A percentile compares a stretch with the other conserved stretches of the same genome.
Evolutionary conservation across 2,329 filamentous ascomycete genomes (phyloP).

Genomic region (Fusarium protoensiforme): DNA sequence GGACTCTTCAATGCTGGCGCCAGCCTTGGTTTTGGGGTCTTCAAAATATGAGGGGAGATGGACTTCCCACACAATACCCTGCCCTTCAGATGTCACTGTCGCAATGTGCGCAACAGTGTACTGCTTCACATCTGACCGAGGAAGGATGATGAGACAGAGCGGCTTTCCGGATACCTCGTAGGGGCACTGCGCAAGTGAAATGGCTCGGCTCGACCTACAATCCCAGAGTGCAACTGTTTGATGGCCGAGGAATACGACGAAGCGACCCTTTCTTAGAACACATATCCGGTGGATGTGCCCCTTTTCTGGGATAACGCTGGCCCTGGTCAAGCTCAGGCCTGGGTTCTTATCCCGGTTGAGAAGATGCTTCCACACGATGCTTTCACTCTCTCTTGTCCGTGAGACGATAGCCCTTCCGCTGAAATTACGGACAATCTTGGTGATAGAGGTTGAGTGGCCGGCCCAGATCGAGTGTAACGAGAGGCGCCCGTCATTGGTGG

Average conservation of each 20-base stretch:
- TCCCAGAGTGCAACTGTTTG: conserved; percentile 83
- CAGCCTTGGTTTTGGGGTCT: conserved; percentile 35
- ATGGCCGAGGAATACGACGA: conserved; percentile 83
- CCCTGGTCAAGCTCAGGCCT: conserved; percentile 65
- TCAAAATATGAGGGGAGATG: conserved; percentile 63
- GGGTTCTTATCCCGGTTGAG: conserved; percentile 53
- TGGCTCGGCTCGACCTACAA: conserved; percentile 69
- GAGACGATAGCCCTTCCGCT: conserved; percentile 85
- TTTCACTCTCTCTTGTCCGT: conserved; percentile 80
- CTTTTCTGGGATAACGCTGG: conserved; percentile 74
- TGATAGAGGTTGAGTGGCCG: conserved; percentile 82
- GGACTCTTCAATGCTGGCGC: conserved; percentile 67
- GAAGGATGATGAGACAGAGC: conserved; percentile 82
- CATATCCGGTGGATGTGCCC: conserved; percentile 85
- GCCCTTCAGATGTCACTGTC: conserved; percentile 82
- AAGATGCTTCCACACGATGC: conserved; percentile 83
- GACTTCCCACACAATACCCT: conserved; percentile 85
- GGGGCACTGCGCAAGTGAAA: conserved; percentile 59
- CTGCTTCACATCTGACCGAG: conserved; percentile 66
- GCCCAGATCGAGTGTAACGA: conserved; percentile 77
- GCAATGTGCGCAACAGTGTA: conserved; percentile 76
- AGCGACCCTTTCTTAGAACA: conserved; percentile 79
- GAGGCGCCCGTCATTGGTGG: conserved; percentile 69
- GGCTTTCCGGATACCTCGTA: conserved; percentile 76
- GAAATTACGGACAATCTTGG: conserved; percentile 88